Conservation (phyloP, 495 filamentous ascomycete species). For the Hypoxylon cercidicola region DNA sequence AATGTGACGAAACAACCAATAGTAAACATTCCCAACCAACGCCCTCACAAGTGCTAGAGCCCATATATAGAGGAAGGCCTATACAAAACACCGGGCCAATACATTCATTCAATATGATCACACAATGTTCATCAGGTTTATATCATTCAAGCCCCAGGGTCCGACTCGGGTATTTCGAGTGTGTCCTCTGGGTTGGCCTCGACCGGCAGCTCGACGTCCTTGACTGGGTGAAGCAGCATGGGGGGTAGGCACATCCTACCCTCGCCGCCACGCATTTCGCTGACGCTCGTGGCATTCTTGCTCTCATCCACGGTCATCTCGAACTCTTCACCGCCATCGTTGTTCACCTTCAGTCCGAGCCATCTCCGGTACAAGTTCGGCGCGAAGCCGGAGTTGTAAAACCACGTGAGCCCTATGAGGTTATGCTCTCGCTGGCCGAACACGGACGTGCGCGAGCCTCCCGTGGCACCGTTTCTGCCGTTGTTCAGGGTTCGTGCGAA, state of each 20-base stretch:
- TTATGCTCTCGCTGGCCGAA: slow-evolving; percentile 93
- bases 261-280: slow-evolving; percentile 66
- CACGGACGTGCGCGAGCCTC: slow-evolving; percentile 75
- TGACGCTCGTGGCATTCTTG: slow-evolving; percentile 58
- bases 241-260: slow-evolving; percentile 93
- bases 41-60: slow-evolving; percentile 35
- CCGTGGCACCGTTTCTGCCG: slow-evolving; percentile 80
- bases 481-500: slow-evolving; percentile 86
- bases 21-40: slow-evolving; percentile 35
- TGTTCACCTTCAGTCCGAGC: slow-evolving; percentile 85
- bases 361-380: slow-evolving; percentile 86
- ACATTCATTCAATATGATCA: slow-evolving; percentile 15
- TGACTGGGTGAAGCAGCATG: slow-evolving; percentile 93
- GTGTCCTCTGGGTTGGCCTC: slow-evolving; percentile 58
- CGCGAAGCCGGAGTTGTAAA: slow-evolving; percentile 89
- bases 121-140: not conserved
- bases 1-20: not conserved
- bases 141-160: slow-evolving; percentile 45
- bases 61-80: slow-evolving; percentile 23
- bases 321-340: slow-evolving; percentile 85
- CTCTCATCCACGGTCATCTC: slow-evolving; percentile 68
- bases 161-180: slow-evolving; percentile 46
- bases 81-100: slow-evolving; percentile 26
- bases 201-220: slow-evolving; percentile 81
- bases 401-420: slow-evolving; percentile 89